Conservation (phyloP, 148 eudicot genomes). For the Arbutus unedo region DNA sequence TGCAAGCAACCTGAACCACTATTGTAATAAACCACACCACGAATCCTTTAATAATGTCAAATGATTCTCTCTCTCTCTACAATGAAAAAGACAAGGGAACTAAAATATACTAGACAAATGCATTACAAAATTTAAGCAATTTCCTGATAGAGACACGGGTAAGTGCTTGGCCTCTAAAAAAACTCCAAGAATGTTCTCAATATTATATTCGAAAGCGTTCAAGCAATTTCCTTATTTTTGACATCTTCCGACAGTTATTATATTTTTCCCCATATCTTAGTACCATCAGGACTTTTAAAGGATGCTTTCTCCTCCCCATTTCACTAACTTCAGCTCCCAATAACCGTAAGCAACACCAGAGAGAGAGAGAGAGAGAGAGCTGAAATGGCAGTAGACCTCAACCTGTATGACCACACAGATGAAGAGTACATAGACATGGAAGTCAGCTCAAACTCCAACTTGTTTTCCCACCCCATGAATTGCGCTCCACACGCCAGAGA, state of each 20-base stretch:
- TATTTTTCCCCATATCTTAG: constrained; percentile 19
- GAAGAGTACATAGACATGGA: constrained; percentile 87
- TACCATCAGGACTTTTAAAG: constrained; percentile 19
- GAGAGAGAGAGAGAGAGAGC: constrained; percentile 11
- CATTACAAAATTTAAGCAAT: background rate
- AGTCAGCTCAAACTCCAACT: constrained; percentile 43
- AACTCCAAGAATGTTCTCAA: constrained; percentile 24
- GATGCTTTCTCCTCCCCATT: constrained; percentile 12
- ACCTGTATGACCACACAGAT: constrained; percentile 32
- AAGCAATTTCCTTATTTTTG: constrained; percentile 5
- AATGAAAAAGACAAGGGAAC: constrained; percentile 3
- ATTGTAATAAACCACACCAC: background rate
- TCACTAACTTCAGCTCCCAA: constrained; percentile 12
- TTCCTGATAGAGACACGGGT: constrained; percentile 18
- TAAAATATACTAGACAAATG: background rate
- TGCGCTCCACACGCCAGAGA: constrained; percentile 35
- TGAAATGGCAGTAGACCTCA: constrained; percentile 29
- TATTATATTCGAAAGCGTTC: constrained; percentile 32
- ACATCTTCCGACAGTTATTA: background rate
- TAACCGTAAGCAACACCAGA: background rate
- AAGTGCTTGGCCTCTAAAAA: constrained; percentile 30
- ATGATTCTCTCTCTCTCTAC: constrained; percentile 2
- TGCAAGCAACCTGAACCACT: constrained; percentile 9
- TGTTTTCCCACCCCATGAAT: constrained; percentile 26
- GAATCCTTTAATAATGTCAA: background rate